These are phyloP conservation scores for Chaetomium sp. DNA, from an alignment of 2,329 filamentous ascomycete genomes.

Conservation along the genomic window DNA sequence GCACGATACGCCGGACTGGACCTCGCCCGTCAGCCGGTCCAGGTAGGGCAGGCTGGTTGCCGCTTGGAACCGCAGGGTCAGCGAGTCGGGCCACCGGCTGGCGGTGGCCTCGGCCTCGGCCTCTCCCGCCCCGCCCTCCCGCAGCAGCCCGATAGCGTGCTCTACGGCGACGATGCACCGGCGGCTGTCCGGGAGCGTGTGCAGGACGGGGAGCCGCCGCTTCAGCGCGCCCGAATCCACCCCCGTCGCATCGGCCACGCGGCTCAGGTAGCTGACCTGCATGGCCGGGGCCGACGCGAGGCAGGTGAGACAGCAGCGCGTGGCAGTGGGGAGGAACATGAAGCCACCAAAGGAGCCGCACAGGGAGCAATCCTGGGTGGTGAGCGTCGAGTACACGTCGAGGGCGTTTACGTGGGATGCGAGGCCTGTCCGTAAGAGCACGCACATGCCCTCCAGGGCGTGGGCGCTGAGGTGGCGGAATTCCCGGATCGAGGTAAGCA, in stretches of 20 bases:
- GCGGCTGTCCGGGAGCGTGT: constrained; percentile 23
- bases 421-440: constrained; percentile 19
- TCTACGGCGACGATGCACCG: constrained; percentile 19
- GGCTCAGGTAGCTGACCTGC: constrained; percentile 17
- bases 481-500: constrained; percentile 21
- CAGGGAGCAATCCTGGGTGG: constrained; percentile 20
- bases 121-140: not conserved
- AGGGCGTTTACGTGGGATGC: constrained; percentile 8
- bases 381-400: constrained; percentile 17
- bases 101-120: constrained; percentile 10
- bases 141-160: constrained; percentile 17
- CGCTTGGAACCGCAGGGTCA: constrained; percentile 24
- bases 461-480: constrained; percentile 23
- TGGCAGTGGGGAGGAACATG: constrained; percentile 23
- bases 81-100: constrained; percentile 23
- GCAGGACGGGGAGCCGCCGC: constrained; percentile 20
- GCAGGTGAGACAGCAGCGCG: constrained; percentile 25
- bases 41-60: constrained; percentile 23
- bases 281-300: constrained; percentile 22
- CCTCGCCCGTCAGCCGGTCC: constrained; percentile 15
- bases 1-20: constrained; percentile 23
- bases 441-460: constrained; percentile 24
- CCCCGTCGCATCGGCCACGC: constrained; percentile 17
- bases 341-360: constrained; percentile 26
- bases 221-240: not conserved